Percentiles rank a stretch among this genome's conserved stretches.
phyloP scores from a whole-genome alignment of 1,139 yeast species.

The Pichia sp. region DNA sequence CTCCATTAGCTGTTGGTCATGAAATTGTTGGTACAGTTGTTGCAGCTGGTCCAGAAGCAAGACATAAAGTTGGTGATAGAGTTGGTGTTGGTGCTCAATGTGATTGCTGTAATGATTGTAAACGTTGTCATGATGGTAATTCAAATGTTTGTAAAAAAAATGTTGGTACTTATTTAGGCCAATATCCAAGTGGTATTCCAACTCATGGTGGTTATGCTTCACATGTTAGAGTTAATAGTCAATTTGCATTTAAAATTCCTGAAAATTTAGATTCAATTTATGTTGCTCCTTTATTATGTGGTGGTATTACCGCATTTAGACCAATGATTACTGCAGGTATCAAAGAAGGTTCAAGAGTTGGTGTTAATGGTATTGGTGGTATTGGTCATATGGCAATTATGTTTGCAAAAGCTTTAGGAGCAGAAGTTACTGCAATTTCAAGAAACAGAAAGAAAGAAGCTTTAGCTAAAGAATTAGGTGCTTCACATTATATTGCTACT shows the following conservation, averaged over 20 bases:
- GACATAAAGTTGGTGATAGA: constrained; percentile 46
- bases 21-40: constrained; percentile 41
- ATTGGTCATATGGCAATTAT: constrained; percentile 53
- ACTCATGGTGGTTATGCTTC: constrained; percentile 59
- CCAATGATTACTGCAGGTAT: constrained; percentile 44
- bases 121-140: constrained; percentile 37
- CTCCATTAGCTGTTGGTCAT: constrained; percentile 39
- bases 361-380: constrained; percentile 53
- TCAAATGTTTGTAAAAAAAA: constrained; percentile 41
- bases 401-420: constrained; percentile 52
- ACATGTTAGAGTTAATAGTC: constrained; percentile 45
- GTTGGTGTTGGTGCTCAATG: constrained; percentile 60
- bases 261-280: constrained; percentile 37
- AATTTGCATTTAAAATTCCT: constrained; percentile 51
- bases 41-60: constrained; percentile 35
- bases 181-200: constrained; percentile 33
- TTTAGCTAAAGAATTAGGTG: constrained; percentile 46
- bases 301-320: constrained; percentile 55
- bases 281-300: constrained; percentile 63
- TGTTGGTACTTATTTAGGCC: constrained; percentile 39
- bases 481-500: constrained; percentile 46
- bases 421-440: constrained; percentile 50
- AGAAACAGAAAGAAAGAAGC: constrained; percentile 43
- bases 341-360: constrained; percentile 37
- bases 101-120: constrained; percentile 43